Conservation (phyloP, 164 flowering plant species). For the Kalanchoe fedtschenkoi region DNA sequence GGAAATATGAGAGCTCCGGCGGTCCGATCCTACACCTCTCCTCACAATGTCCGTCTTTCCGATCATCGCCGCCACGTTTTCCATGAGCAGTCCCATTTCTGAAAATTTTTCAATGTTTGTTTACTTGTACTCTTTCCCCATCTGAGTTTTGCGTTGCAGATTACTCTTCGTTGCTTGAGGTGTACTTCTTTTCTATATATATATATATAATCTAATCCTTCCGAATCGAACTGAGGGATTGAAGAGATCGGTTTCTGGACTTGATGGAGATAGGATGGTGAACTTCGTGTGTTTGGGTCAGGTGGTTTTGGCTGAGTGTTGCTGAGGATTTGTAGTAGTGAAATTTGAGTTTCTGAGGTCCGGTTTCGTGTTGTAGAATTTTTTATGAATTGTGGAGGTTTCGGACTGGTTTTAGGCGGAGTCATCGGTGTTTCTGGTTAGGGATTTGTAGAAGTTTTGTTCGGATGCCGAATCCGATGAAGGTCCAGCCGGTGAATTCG, state of each 20-base stretch:
- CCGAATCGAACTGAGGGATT: no score
- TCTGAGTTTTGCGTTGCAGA: conserved; percentile 13
- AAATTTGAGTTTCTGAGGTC: no score
- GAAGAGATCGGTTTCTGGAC: no score
- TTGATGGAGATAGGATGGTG: no score
- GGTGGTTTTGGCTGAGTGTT: no score
- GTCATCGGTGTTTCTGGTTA: not conserved
- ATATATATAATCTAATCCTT: no score
- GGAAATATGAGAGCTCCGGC: conserved; percentile 24
- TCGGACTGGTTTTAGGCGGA: not conserved
- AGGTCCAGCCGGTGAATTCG: conserved; percentile 62
- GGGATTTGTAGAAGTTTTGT: not conserved
- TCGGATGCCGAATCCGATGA: conserved; percentile 55
- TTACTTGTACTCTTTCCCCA: not conserved
- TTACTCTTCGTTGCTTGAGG: no score
- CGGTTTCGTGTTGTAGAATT: no score
- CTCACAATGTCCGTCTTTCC: conserved; percentile 21
- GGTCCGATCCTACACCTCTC: not conserved
- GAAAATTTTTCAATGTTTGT: conserved; percentile 13
- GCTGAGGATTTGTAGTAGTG: no score
- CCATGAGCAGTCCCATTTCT: conserved; percentile 27
- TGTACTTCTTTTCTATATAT: no score
- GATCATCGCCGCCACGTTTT: conserved; percentile 43
- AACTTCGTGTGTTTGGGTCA: no score
- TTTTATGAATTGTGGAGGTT: no score